A percentile compares a stretch with the other conserved stretches of the same genome.
Conservation (phyloP, 306 rosid genomes). For the Chamaecrista fasciculata region DNA sequence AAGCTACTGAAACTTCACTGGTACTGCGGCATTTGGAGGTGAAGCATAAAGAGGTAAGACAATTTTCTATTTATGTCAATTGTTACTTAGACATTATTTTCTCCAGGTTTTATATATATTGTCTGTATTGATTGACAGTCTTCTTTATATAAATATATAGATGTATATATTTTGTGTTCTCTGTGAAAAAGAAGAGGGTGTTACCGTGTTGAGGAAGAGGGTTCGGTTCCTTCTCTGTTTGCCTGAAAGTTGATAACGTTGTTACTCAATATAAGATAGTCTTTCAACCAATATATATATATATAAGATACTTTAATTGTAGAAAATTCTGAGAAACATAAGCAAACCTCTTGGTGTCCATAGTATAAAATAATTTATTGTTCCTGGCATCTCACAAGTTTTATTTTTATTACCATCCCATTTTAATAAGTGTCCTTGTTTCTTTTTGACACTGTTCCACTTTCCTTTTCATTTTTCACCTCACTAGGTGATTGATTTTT, state of each 20-base stretch:
- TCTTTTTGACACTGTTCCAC: background rate
- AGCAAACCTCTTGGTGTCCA: background rate
- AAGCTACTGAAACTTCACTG: conserved; percentile 57
- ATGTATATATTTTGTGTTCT: background rate
- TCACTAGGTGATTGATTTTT: background rate
- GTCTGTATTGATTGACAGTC: conserved; percentile 1
- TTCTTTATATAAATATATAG: too few species aligned
- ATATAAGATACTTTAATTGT: background rate
- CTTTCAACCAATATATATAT: too few species aligned
- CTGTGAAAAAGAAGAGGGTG: background rate
- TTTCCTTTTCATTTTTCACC: background rate
- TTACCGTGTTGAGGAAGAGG: background rate
- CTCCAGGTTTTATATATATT: conserved; percentile 12
- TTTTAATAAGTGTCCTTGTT: background rate
- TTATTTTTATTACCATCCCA: background rate
- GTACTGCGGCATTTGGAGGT: conserved; percentile 74
- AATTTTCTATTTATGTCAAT: conserved; percentile 8
- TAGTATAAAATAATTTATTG: background rate
- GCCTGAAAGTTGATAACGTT: background rate
- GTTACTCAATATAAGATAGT: background rate
- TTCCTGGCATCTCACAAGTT: background rate
- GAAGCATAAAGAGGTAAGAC: conserved; percentile 61
- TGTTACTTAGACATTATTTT: background rate
- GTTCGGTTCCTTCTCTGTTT: background rate
- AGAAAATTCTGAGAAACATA: background rate